These are phyloP conservation scores for Lathyrus oleraceus DNA, from an alignment of 306 rosid species.

Conservation along the genomic window DNA sequence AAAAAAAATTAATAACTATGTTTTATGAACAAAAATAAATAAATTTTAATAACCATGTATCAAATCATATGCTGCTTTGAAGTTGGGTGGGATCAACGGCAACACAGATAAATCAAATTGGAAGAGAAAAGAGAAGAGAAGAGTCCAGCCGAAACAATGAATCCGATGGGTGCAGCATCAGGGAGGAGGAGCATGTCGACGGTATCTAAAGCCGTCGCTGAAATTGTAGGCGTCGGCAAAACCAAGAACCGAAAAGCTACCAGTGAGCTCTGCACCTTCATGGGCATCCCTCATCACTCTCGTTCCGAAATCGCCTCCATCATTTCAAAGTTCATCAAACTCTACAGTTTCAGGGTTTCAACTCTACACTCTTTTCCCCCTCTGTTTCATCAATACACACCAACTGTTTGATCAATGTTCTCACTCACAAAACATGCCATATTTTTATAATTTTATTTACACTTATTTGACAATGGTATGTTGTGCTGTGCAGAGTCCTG, in stretches of 20 bases:
- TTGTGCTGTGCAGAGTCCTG: constrained; percentile 59
- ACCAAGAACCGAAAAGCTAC: constrained; percentile 39
- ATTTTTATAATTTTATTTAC: neutral
- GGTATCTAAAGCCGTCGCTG: constrained; percentile 42
- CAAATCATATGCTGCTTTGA: neutral
- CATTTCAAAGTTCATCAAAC: constrained; percentile 61
- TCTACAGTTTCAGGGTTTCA: constrained; percentile 49
- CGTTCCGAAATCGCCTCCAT: constrained; percentile 50
- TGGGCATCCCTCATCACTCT: constrained; percentile 50
- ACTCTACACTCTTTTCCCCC: neutral
- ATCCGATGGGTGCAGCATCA: neutral
- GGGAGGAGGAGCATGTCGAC: constrained; percentile 44
- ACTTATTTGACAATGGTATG: constrained; percentile 14
- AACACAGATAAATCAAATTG: neutral
- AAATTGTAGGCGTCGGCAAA: constrained; percentile 32
- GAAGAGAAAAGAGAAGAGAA: neutral
- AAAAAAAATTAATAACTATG: too few relatives aligned
- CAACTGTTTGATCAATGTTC: constrained; percentile 42
- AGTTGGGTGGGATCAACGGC: neutral
- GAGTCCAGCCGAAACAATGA: constrained; percentile 15
- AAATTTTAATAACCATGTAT: too few relatives aligned
- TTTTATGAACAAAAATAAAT: too few relatives aligned
- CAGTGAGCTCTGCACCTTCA: constrained; percentile 55
- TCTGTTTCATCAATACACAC: neutral
- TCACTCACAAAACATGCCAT: constrained; percentile 4